Evolutionary conservation across 1,139 yeast genomes (phyloP).

Genomic region (Diutina scorzettiae): DNA sequence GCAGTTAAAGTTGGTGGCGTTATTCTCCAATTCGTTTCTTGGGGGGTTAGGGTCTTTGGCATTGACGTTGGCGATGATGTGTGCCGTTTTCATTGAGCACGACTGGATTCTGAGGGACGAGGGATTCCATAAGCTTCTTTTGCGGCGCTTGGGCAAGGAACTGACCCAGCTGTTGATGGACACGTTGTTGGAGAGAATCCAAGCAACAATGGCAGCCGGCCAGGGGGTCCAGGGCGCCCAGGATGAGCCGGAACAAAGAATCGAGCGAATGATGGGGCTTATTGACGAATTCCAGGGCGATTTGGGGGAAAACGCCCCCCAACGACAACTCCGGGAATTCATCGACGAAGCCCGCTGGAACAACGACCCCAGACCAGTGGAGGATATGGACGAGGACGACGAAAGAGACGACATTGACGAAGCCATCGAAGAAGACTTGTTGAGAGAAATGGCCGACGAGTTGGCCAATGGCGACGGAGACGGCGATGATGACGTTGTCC

Average conservation of each 20-base stretch:
- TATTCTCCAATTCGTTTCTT: slow-evolving; percentile 26
- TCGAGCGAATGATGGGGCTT: neutral
- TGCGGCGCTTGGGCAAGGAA: slow-evolving; percentile 46
- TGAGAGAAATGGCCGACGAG: slow-evolving; percentile 8
- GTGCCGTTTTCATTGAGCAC: slow-evolving; percentile 45
- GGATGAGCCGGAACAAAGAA: neutral
- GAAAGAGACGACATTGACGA: slow-evolving; percentile 7
- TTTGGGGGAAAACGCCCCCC: slow-evolving; percentile 7
- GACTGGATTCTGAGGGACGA: slow-evolving; percentile 67
- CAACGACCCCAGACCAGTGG: neutral
- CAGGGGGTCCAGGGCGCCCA: too few species aligned
- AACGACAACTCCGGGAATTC: neutral
- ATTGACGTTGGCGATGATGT: slow-evolving; percentile 27
- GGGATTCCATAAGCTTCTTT: slow-evolving; percentile 45
- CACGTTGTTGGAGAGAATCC: slow-evolving; percentile 16
- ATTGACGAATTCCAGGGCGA: slow-evolving; percentile 7
- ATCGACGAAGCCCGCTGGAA: neutral
- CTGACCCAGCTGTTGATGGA: slow-evolving; percentile 32
- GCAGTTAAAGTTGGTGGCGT: slow-evolving; percentile 9
- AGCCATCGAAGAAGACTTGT: slow-evolving; percentile 10
- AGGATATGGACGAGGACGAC: neutral
- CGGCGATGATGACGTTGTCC: neutral
- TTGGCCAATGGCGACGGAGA: neutral
- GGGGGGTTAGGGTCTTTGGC: slow-evolving; percentile 29
- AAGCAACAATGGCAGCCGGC: neutral